Conservation (phyloP, 75 land plant species). For the Isoetes taiwanensis region DNA sequence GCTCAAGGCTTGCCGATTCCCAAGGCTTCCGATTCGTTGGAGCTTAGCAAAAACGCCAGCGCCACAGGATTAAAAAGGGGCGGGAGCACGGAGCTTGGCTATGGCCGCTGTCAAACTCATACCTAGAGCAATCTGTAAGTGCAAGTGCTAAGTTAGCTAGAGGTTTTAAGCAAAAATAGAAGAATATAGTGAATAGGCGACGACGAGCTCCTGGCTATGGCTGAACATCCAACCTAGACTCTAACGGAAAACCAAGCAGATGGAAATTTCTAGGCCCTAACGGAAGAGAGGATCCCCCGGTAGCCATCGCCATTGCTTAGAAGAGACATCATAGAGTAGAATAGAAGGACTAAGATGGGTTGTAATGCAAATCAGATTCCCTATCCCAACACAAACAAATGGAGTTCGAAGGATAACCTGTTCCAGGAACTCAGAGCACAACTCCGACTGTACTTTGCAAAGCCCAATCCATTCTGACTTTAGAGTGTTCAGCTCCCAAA, state of each 20-base stretch:
- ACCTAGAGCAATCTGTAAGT: too few species aligned
- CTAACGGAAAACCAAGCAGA: constrained; percentile 20
- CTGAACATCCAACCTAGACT: constrained; percentile 7
- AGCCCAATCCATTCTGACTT: constrained; percentile 9
- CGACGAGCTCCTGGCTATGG: too few species aligned
- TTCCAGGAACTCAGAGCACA: constrained; percentile 9
- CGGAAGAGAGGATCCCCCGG: constrained; percentile 21
- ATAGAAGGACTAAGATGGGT: constrained; percentile 14
- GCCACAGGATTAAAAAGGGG: too few species aligned
- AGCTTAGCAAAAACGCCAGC: too few species aligned
- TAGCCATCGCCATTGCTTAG: constrained; percentile 28
- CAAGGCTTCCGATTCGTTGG: too few species aligned
- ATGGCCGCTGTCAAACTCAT: too few species aligned
- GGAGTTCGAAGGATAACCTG: constrained; percentile 8
- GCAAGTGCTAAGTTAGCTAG: too few species aligned
- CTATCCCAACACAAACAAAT: constrained; percentile 16
- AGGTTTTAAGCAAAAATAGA: too few species aligned
- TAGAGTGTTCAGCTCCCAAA: constrained; percentile 6
- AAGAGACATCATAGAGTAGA: constrained; percentile 12
- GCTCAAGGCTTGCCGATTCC: too few species aligned
- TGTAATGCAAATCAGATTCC: constrained; percentile 14
- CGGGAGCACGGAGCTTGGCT: too few species aligned
- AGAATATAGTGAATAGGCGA: too few species aligned
- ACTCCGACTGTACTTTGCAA: background rate
- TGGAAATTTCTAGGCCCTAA: constrained; percentile 17